Evolutionary conservation across 352 stramenopile genomes (phyloP), one percentile per base, ranked within the genome.

Genomic region (Phytophthora rubi): DNA sequence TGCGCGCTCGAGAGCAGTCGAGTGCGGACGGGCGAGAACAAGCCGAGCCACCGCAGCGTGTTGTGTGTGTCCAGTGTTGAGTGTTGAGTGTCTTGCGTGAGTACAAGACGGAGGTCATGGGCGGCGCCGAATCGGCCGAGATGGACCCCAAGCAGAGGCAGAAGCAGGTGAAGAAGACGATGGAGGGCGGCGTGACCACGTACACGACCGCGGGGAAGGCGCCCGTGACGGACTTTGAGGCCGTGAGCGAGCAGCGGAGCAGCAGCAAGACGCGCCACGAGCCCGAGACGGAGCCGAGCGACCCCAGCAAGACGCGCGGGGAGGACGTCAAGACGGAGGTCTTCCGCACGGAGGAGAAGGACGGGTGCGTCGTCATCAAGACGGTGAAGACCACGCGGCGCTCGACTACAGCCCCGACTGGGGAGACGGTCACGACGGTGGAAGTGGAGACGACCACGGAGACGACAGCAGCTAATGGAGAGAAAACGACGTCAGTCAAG

Each of bases 131-230:
- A 35, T 76, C 70, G 33, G 61, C 59, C 35, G 70, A 76, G 35
- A 66, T 70, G 54, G 56, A 70, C 48, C 8, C 63, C 15, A 73
- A 70, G 53, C 63, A 76, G 30, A 67, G 63, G 48, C 13, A 53
- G 21, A 28, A 21, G 33, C 53, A 62, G 32, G 49, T 69, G 18
- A 62, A 68, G 59, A 67, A 45, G 54, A 60, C 39, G 15, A 59
- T 73, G 64, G 59, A 70, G 33, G 58, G 63, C 37, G 57, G 68
- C 62, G 68, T 76, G 68, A 71, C 68, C 26, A 76, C 62, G 53
- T 71, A 68, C 68, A 68, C 67, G 55, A 60, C 67, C 60, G 32
- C 52, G 21, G 33, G 54, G 51, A 62, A 69, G 32, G 23, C 23
- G 64, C 30, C 23, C 30, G 62, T 71, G n/a, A 42, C 62, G 58